Evolutionary conservation across 179 eudicot genomes (phyloP), one percentile per base, ranked within the genome.

Genomic region (Drosera spatulata): DNA sequence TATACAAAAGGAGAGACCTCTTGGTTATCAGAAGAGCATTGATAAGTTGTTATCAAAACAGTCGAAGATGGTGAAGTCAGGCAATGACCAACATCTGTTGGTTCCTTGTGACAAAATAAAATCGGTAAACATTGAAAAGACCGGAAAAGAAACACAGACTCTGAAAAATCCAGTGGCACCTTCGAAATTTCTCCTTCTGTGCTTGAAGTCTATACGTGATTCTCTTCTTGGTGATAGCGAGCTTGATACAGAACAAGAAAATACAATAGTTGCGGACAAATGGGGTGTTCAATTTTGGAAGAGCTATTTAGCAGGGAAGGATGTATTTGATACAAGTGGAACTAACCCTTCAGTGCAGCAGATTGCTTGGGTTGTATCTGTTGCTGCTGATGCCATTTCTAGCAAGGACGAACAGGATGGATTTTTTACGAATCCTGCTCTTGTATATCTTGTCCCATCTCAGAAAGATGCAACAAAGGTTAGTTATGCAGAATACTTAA

Each of bases 201-300:
- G 99, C 77, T 79, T 93, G 77, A 81, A 86, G 65, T 51, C 84
- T 3, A 79, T 93, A 42, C 79, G 75, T 62, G 75, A 71, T 66
- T 71, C 73, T 48, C 61, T 84, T 47, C 69, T 45, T 11, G 71
- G 65, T 8, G 77, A 68, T 64, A 81, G 73, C 42, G 58, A 58
- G 50, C 67, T 75, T 22, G 59, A 41, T 50, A 47, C 41, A 63
- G 85, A 76, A 45, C 69, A 69, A 55, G 79, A 71, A 2, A 69
- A 67, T 58, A 80, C 83, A 33, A 72, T 84, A 53, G 76, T 84
- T 61, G 75, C 63, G 38, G 62, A 79, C 60, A 41, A 75, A 39
- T 89, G 99, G 99, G 99, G 99, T 22, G 59, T 73, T 76, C 83
- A 88, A 66, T 89, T 84, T 61, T 93, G 96, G 99, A 81, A 75